Evolutionary conservation across 305 asterid species (phyloP).

Genomic region (Rubia occidens): DNA sequence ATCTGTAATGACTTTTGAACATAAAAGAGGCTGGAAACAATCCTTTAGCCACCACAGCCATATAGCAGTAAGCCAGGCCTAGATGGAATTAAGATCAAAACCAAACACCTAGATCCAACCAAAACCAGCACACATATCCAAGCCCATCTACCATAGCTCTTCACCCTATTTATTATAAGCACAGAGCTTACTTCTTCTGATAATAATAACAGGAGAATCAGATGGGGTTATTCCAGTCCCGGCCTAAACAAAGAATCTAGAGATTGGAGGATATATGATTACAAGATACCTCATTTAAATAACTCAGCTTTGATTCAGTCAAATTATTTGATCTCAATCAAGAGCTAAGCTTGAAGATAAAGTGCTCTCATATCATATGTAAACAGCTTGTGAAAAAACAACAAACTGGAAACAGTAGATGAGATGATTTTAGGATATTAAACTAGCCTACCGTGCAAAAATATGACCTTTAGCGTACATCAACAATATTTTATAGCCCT

Average conservation of each 20-base stretch:
- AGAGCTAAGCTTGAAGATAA: not conserved
- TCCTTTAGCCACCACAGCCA: not conserved
- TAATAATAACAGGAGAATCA: not conserved
- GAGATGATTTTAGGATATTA: too few species aligned
- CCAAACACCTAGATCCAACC: not conserved
- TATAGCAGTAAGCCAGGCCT: not conserved
- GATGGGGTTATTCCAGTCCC: too few species aligned
- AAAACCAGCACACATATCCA: not conserved
- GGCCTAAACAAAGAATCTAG: too few species aligned
- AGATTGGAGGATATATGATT: not conserved
- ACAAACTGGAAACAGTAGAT: not conserved
- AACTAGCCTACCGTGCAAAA: too few species aligned
- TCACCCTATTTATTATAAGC: not conserved
- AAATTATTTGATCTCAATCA: not conserved
- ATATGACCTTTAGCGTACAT: too few species aligned
- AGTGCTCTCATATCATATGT: not conserved
- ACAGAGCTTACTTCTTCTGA: not conserved
- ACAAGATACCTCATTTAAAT: not conserved
- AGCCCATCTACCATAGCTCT: not conserved
- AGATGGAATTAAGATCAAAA: not conserved
- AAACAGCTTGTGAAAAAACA: not conserved
- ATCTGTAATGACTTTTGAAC: too few species aligned
- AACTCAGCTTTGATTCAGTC: not conserved
- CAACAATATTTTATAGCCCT: too few species aligned
- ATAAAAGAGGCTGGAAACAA: not conserved